Conservation (phyloP, 2,329 filamentous ascomycete species). For the Fonsecaea pedrosoi region DNA sequence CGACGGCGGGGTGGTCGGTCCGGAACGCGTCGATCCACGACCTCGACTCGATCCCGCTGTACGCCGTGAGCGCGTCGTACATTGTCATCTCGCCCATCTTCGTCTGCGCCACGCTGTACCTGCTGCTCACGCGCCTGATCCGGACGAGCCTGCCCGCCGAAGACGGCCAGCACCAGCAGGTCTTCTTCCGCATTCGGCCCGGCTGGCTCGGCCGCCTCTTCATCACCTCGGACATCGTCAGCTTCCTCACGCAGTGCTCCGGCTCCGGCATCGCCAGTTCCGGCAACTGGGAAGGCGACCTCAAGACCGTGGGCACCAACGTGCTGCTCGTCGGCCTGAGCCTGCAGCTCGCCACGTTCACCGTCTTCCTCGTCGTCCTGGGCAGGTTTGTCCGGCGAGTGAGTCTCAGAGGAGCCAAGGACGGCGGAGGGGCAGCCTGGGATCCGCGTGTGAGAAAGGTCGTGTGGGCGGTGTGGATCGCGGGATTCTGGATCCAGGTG, state of each 20-base stretch:
- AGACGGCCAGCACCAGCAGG: conserved; percentile 40
- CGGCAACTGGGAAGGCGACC: conserved; percentile 52
- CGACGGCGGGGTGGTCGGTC: conserved; percentile 53
- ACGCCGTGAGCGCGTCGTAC: conserved; percentile 50
- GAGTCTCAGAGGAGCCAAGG: background rate
- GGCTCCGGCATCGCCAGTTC: conserved; percentile 55
- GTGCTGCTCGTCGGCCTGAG: conserved; percentile 41
- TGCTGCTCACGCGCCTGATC: conserved; percentile 59
- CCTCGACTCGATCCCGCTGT: conserved; percentile 46
- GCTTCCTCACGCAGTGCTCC: conserved; percentile 54
- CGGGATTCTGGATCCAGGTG: conserved; percentile 56
- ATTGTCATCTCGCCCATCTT: conserved; percentile 60
- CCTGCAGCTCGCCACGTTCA: conserved; percentile 43
- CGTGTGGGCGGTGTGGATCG: conserved; percentile 53
- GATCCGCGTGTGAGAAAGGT: conserved; percentile 51
- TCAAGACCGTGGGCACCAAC: conserved; percentile 32
- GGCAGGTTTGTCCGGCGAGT: conserved; percentile 39
- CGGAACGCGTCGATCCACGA: conserved; percentile 49
- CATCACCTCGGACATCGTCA: conserved; percentile 55
- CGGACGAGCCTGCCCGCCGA: conserved; percentile 46
- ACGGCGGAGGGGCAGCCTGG: conserved; percentile 46
- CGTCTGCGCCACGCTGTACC: conserved; percentile 59
- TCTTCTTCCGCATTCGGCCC: conserved; percentile 48
- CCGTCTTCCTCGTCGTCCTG: conserved; percentile 40
- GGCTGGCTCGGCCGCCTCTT: conserved; percentile 55